phyloP scores from a whole-genome alignment of 495 filamentous ascomycete species.

The Tuber magnatum region DNA sequence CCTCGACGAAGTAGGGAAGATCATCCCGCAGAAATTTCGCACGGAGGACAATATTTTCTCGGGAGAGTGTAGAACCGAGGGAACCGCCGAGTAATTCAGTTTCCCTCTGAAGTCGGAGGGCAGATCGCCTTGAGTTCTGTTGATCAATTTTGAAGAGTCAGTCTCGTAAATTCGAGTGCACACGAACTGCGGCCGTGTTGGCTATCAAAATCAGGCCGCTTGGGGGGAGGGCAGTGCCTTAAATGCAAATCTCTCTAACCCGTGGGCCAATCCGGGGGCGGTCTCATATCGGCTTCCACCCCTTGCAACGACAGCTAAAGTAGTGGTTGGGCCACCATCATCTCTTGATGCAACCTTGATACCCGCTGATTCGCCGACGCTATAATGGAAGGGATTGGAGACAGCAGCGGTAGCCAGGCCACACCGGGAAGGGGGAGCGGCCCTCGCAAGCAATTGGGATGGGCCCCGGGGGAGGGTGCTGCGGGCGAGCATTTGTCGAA shows the following conservation, averaged over 20 bases:
- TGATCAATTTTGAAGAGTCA: constrained; percentile 12
- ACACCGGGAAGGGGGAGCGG: constrained; percentile 52
- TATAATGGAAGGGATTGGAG: constrained; percentile 68
- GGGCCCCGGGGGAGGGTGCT: constrained; percentile 30
- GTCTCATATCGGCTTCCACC: constrained; percentile 88
- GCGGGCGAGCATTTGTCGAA: constrained; percentile 46
- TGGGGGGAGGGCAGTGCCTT: constrained; percentile 57
- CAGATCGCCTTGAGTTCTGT: constrained; percentile 82
- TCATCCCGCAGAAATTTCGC: constrained; percentile 92
- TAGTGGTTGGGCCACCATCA: constrained; percentile 76
- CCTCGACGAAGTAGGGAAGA: constrained; percentile 93
- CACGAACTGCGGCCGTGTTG: not conserved
- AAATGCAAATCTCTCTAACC: constrained; percentile 88
- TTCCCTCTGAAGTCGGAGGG: constrained; percentile 87
- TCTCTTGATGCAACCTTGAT: constrained; percentile 88
- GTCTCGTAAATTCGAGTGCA: constrained; percentile 3
- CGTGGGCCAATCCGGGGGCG: constrained; percentile 79
- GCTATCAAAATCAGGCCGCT: not conserved
- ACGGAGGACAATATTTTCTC: constrained; percentile 83
- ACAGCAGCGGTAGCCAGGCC: constrained; percentile 74
- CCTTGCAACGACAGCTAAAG: constrained; percentile 82
- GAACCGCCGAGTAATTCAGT: constrained; percentile 85
- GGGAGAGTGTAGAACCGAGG: constrained; percentile 74
- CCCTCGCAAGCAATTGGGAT: constrained; percentile 52
- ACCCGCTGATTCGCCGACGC: constrained; percentile 72